Evolutionary conservation across 78 protist genomes (phyloP), one percentile per base, ranked within the genome.

Genomic region (Emiliania huxleyi): DNA sequence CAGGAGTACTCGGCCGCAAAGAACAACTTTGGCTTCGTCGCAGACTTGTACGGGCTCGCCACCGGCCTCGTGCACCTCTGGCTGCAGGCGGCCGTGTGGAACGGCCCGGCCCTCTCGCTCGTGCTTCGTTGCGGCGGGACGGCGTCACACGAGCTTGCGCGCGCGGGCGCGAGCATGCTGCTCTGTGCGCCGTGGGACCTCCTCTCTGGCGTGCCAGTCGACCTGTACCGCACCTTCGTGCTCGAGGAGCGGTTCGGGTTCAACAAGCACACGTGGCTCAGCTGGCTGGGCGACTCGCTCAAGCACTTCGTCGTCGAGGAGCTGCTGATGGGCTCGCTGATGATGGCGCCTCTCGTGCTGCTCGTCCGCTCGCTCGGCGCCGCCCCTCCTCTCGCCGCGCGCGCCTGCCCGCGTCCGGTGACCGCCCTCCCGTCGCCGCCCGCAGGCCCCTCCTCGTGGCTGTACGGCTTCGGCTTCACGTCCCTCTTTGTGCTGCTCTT

Each of bases 321-420:
- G 42, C 33, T 88, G 33, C 11, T 90, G 37, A 1, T 11, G 12
- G 77, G 4, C 25, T 5, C 52, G 29, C 21, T 52, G 38, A 46
- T 55, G 73, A 8, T n/a, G 8, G 81, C 8, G 11, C 69, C 56
- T 5, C 2, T 90, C 23, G 55, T 33, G 69, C 44, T 56, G 23
- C 0, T 93, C 40, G 29, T 95, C 43, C 38, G 25, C 52, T 40
- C 46, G 62, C 90, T 84, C 55, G 96, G 96, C 18, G 88, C n/a
- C 33, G 6, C 43, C 55, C 89, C 95, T 45, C 85, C 52, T 56
- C 15, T 96, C 45, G 89, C 85, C 44, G 56, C 84, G 35, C 96
- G 96, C 95, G 73, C 11, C n/a, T n/a, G n/a, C n/a, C n/a, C n/a
- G n/a, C n/a, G n/a, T n/a, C n/a, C n/a, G n/a, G n/a, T n/a, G n/a